Conservation (phyloP, 805 yeast genomes). For the Ogataea allantospora region DNA sequence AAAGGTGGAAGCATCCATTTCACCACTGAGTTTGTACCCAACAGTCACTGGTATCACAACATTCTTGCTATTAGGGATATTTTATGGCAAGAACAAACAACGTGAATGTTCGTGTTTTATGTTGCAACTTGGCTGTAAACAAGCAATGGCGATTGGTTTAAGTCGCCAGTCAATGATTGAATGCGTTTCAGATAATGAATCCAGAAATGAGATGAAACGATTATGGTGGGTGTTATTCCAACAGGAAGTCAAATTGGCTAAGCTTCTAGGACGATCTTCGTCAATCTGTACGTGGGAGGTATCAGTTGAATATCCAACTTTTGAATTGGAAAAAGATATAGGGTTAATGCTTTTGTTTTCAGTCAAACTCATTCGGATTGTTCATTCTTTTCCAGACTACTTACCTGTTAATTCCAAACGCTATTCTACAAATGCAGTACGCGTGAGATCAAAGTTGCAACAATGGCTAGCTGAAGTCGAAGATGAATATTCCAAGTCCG, state of each 20-base stretch:
- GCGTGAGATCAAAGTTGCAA: not conserved
- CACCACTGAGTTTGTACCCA: not conserved
- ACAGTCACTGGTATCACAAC: constrained; percentile 1
- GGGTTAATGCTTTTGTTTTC: not conserved
- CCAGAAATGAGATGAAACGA: constrained; percentile 4
- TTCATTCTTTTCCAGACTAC: constrained; percentile 1
- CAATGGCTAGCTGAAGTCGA: not conserved
- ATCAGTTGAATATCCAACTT: constrained; percentile 3
- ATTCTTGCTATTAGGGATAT: not conserved
- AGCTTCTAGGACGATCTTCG: constrained; percentile 3
- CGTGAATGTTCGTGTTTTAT: constrained; percentile 4
- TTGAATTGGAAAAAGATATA: not conserved
- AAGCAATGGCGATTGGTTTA: constrained; percentile 5
- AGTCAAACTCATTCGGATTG: not conserved
- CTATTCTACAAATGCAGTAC: not conserved
- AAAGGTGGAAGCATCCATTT: not conserved
- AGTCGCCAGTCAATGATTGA: constrained; percentile 6
- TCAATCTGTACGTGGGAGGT: constrained; percentile 1
- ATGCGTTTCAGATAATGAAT: constrained; percentile 1
- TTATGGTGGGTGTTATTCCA: constrained; percentile 8
- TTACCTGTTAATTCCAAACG: not conserved
- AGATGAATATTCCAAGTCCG: not conserved
- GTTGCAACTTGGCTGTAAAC: constrained; percentile 2
- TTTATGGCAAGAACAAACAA: constrained; percentile 1
- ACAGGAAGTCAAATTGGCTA: constrained; percentile 4